Percentiles rank a stretch among this genome's conserved stretches.
Evolutionary conservation across 495 filamentous ascomycete species (phyloP).

Genomic region (Aspergillus nanangensis): DNA sequence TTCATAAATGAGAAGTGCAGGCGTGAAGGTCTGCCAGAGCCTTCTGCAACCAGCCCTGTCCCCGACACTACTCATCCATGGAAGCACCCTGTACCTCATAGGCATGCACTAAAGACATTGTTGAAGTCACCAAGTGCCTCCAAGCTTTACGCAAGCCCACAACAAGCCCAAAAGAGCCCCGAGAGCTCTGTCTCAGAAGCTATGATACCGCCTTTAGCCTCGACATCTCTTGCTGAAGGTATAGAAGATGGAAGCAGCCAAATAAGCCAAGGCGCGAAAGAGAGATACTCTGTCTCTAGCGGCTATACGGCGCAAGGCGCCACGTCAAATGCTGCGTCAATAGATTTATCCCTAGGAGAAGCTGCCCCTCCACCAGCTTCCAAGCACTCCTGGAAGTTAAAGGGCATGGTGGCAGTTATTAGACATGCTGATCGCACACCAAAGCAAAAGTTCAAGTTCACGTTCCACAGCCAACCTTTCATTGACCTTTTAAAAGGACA

Average conservation of each 20-base stretch:
- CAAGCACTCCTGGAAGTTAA: slow-evolving; percentile 95
- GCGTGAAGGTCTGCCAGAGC: slow-evolving; percentile 37
- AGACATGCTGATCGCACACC: slow-evolving; percentile 95
- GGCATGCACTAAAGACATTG: slow-evolving; percentile 50
- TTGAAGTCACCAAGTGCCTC: slow-evolving; percentile 63
- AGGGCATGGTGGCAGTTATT: slow-evolving; percentile 96
- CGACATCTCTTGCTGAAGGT: slow-evolving; percentile 46
- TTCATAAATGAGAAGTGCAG: slow-evolving; percentile 73
- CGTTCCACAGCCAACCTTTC: slow-evolving; percentile 94
- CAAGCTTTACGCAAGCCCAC: slow-evolving; percentile 48
- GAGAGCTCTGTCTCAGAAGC: slow-evolving; percentile 41
- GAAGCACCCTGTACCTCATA: slow-evolving; percentile 36
- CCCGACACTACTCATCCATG: slow-evolving; percentile 27
- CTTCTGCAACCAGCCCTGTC: slow-evolving; percentile 25
- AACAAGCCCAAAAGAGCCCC: slow-evolving; percentile 30
- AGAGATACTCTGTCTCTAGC: slow-evolving; percentile 20
- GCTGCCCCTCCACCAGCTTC: slow-evolving; percentile 73
- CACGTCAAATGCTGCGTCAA: slow-evolving; percentile 26
- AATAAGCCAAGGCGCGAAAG: slow-evolving; percentile 16
- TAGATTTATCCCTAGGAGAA: slow-evolving; percentile 24
- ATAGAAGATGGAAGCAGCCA: slow-evolving; percentile 18
- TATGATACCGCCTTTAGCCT: slow-evolving; percentile 42
- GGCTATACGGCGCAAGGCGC: slow-evolving; percentile 24
- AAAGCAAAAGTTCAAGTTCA: slow-evolving; percentile 99
- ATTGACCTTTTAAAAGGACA: slow-evolving; percentile 91